Percentiles rank a stretch among this genome's conserved stretches.
These are phyloP conservation scores for Pelargonium exstipulatum DNA, from an alignment of 441 rosid genomes.

Conservation along the genomic window DNA sequence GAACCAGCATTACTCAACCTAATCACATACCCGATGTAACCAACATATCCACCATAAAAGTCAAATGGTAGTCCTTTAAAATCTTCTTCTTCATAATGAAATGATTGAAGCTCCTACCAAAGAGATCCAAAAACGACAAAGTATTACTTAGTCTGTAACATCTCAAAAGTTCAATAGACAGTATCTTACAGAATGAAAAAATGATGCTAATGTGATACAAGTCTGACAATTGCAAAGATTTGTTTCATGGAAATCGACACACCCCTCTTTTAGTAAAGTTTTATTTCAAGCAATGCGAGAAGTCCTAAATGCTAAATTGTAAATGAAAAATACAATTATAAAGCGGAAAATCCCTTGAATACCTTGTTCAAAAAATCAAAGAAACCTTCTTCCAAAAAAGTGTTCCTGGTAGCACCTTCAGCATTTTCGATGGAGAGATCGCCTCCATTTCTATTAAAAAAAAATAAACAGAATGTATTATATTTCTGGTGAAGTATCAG, in stretches of 20 bases:
- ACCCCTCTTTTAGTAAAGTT: background rate
- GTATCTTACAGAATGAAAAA: background rate
- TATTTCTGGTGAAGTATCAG: background rate
- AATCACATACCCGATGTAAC: constrained; percentile 76
- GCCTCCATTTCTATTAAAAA: constrained; percentile 50
- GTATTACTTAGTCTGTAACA: constrained; percentile 7
- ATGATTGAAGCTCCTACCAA: constrained; percentile 69
- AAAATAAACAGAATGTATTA: constrained; percentile 20
- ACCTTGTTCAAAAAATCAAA: constrained; percentile 78
- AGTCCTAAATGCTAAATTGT: background rate
- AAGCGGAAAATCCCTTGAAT: constrained; percentile 13
- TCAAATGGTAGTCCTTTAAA: constrained; percentile 81
- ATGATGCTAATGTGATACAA: background rate
- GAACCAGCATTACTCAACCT: constrained; percentile 16
- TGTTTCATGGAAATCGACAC: background rate
- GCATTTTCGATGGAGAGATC: constrained; percentile 57
- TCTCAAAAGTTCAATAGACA: background rate
- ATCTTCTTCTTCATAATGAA: constrained; percentile 61
- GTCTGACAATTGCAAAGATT: constrained; percentile 6
- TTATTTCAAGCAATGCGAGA: background rate
- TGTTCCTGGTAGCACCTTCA: constrained; percentile 38
- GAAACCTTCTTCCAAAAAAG: constrained; percentile 66
- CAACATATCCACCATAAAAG: constrained; percentile 85
- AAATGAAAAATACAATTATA: background rate
- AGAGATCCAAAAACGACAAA: constrained; percentile 21